Evolutionary conservation across 2,329 filamentous ascomycete species (phyloP).

Genomic region (Thermoascus crustaceus): DNA sequence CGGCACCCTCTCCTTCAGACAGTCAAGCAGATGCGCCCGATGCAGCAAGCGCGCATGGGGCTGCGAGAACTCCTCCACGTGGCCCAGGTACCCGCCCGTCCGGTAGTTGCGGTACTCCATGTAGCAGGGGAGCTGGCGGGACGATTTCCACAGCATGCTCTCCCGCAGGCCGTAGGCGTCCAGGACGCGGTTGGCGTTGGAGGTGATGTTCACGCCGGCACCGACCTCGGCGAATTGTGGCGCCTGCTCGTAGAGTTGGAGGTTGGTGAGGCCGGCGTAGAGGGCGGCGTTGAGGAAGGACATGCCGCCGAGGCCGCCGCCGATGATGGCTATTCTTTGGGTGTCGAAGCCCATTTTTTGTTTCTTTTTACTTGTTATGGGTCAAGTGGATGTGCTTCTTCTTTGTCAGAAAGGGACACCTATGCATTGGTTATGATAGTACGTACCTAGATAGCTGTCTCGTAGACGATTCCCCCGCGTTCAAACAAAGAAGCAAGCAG

Average conservation of each 20-base stretch:
- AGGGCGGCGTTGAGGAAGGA: conserved; percentile 29
- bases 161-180: conserved; percentile 24
- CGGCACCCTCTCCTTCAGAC: conserved; percentile 25
- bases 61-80: conserved; percentile 20
- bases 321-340: conserved; percentile 25
- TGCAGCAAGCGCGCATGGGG: conserved; percentile 20
- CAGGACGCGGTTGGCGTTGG: conserved; percentile 28
- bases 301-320: conserved; percentile 31
- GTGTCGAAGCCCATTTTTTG: conserved; percentile 22
- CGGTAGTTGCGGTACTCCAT: conserved; percentile 24
- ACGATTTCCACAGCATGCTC: conserved; percentile 27
- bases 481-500: too few species aligned
- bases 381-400: too few species aligned
- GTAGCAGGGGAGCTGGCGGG: conserved; percentile 22
- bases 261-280: conserved; percentile 22
- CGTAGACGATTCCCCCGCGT: too few species aligned
- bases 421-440: too few species aligned
- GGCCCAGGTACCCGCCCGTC: conserved; percentile 20
- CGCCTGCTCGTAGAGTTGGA: conserved; percentile 31
- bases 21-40: conserved; percentile 28
- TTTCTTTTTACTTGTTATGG: too few species aligned
- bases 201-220: conserved; percentile 30
- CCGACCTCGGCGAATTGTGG: conserved; percentile 30
- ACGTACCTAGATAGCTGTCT: too few species aligned
- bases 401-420: too few species aligned